phyloP scores from a whole-genome alignment of 2,329 filamentous ascomycete genomes.

The Hawksworthiomyces lignivorus region DNA sequence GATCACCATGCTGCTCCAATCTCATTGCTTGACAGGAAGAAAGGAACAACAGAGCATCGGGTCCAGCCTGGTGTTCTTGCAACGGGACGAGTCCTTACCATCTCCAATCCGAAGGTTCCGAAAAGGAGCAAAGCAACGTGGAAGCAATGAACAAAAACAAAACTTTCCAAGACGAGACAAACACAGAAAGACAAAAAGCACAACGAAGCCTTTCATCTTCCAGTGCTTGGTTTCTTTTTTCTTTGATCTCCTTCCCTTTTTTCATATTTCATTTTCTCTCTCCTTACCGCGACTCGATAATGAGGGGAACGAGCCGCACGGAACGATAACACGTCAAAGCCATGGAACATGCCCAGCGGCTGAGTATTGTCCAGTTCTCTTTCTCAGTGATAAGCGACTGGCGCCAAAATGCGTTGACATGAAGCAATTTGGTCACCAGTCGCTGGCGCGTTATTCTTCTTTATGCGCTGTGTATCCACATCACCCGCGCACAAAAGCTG shows the following conservation, averaged over 20 bases:
- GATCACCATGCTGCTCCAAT: background rate
- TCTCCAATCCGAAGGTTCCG: too few species aligned
- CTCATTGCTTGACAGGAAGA: background rate
- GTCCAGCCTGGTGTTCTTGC: constrained; percentile 9
- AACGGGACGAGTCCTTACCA: background rate
- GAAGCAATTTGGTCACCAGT: too few species aligned
- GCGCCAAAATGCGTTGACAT: too few species aligned
- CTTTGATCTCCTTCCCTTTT: background rate
- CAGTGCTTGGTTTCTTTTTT: constrained; percentile 1
- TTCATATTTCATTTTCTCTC: background rate
- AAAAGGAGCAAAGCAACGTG: background rate
- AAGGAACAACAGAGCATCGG: background rate
- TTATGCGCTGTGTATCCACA: too few species aligned
- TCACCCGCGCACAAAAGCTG: too few species aligned
- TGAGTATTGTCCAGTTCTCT: too few species aligned
- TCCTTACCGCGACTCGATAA: constrained; percentile 7
- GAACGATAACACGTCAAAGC: too few species aligned
- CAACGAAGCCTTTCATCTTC: background rate
- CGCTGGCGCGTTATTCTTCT: too few species aligned
- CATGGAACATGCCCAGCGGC: too few species aligned
- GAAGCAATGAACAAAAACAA: constrained; percentile 17
- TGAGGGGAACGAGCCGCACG: constrained; percentile 7
- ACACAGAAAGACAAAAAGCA: constrained; percentile 2
- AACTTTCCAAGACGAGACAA: constrained; percentile 12
- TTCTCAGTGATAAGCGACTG: too few species aligned